Evolutionary conservation across 2,329 filamentous ascomycete species (phyloP).

Genomic region (Xylariaceae sp.): DNA sequence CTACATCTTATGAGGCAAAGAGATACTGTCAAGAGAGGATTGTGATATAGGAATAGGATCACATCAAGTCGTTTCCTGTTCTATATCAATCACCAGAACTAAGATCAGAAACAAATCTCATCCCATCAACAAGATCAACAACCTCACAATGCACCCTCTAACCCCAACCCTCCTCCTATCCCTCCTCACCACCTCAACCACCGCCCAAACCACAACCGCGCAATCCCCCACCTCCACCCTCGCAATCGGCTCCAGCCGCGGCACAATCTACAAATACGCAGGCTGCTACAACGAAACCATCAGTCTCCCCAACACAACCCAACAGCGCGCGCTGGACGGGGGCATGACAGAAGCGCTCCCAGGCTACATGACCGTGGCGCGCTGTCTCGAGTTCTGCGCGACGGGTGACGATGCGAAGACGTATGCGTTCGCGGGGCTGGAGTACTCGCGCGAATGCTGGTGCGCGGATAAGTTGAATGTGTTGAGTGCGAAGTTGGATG

Average conservation of each 20-base stretch:
- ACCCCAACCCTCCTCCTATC: neutral
- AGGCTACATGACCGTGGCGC: constrained; percentile 46
- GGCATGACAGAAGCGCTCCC: constrained; percentile 34
- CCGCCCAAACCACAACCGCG: neutral
- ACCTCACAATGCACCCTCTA: too few relatives aligned
- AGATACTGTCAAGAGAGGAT: too few relatives aligned
- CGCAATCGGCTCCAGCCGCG: constrained; percentile 13
- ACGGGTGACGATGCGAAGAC: constrained; percentile 31
- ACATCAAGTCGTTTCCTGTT: too few relatives aligned
- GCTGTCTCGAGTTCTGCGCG: constrained; percentile 48
- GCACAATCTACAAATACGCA: constrained; percentile 42
- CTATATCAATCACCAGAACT: too few relatives aligned
- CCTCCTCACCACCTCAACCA: neutral
- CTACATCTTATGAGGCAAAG: too few relatives aligned
- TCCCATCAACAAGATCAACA: too few relatives aligned
- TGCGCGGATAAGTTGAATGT: constrained; percentile 47
- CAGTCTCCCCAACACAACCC: constrained; percentile 37
- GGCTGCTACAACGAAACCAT: constrained; percentile 57
- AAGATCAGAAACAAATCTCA: too few relatives aligned
- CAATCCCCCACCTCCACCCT: neutral
- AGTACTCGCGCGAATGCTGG: constrained; percentile 56
- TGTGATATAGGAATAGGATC: too few relatives aligned
- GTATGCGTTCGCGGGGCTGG: constrained; percentile 49
- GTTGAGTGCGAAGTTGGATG: constrained; percentile 42
- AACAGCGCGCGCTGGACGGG: constrained; percentile 41